Base-by-base conservation (phyloP, 345 rosid species). In the Triadica sebifera region DNA sequence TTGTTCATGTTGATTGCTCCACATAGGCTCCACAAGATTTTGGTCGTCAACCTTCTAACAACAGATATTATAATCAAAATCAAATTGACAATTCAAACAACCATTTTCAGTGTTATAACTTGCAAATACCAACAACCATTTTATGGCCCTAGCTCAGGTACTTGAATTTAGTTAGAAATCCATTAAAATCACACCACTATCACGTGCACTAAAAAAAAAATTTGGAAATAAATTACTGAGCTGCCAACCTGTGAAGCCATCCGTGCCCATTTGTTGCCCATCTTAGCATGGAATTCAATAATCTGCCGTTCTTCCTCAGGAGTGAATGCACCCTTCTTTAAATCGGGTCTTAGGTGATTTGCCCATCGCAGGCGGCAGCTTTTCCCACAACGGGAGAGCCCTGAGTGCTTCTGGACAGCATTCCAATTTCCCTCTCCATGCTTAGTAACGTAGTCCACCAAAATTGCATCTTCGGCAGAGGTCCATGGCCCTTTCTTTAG, bases 401-500 rank as follows among this genome's bases (percentile, higher is more conserved):
- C 94, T 0, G 98, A 93, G 75, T 88, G 84, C 88, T 85, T 91
- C 85, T 95, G 99, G 65, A 93, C 96, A 73, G 94, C 88, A 84
- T 89, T 95, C 99, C 99, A 95, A 80, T 95, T 91, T 77, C 98
- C 99, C 75, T 93, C 99, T 12, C 98, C 98, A 13, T 95, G 99
- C 87, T 87, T 91, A 87, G 84, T 89, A n/a, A 95, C 98, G 84
- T 91, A 91, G 24, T 95, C 91, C 49, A 90, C 82, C 81, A 95
- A 86, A 77, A 95, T 87, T 29, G 86, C 89, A 79, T 95, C 99
- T 87, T 95, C 98, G 10, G 94, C 79, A n/a, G 99, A 82, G 6
- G 99, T 91, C 99, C 99, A 95, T 20, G 99, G 99, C 58, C 99
- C 99, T 87, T 95, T 95, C 88, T 93, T 93, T 82, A 95, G 19